Evolutionary conservation across 805 yeast species (phyloP).

Genomic region (Lipomyces mesembrius): DNA sequence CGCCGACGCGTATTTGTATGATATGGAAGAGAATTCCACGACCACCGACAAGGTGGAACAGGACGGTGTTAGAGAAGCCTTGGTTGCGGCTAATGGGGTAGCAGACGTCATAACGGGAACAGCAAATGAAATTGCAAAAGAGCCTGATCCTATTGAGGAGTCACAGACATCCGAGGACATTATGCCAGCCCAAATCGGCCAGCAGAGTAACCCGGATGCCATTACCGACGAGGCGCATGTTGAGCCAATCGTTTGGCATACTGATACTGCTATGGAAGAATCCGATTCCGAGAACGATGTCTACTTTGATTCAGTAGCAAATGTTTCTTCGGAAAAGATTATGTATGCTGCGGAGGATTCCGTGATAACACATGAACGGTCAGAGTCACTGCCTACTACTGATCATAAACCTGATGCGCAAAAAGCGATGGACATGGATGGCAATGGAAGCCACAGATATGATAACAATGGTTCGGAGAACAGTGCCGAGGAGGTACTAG

Average conservation of each 20-base stretch:
- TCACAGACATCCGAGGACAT: neutral
- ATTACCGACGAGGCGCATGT: neutral
- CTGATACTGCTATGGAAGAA: neutral
- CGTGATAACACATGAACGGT: neutral
- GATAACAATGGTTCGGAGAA: neutral
- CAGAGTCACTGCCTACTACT: neutral
- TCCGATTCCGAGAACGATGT: neutral
- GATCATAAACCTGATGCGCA: neutral
- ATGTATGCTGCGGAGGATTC: neutral
- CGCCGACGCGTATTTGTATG: neutral
- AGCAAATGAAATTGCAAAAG: neutral
- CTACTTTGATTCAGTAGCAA: slow-evolving; percentile 1
- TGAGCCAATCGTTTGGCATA: neutral
- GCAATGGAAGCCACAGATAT: neutral
- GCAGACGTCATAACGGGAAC: neutral
- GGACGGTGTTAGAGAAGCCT: neutral
- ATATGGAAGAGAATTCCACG: neutral
- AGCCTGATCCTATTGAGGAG: neutral
- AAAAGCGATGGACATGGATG: neutral
- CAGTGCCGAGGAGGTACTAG: neutral
- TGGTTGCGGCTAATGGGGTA: neutral
- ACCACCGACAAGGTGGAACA: neutral
- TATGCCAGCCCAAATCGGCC: neutral
- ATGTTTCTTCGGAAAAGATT: neutral
- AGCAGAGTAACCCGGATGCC: neutral